Conservation (phyloP, 768 basidiomycete genomes). For the Leccinum uliginosum region DNA sequence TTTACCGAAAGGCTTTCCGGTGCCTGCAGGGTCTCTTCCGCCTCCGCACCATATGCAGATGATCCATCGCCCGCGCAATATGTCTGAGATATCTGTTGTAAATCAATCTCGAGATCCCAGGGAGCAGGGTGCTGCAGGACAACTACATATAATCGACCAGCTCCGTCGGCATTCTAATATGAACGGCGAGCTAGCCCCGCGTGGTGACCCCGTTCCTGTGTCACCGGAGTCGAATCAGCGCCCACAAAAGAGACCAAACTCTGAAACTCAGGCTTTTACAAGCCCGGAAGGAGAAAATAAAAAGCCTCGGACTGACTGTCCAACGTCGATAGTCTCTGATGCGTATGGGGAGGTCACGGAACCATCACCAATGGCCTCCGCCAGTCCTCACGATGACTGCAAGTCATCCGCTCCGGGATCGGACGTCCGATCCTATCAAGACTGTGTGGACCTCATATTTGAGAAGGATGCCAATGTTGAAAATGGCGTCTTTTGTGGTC, state of each 20-base stretch:
- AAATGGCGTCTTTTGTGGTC: conserved; percentile 36
- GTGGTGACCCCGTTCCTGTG: neutral
- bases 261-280: conserved; percentile 5
- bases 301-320: conserved; percentile 13
- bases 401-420: neutral
- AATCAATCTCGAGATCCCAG: conserved; percentile 1
- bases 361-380: neutral
- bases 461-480: conserved; percentile 29
- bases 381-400: neutral
- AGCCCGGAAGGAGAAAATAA: conserved; percentile 14
- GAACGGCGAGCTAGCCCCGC: neutral
- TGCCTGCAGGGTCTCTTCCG: conserved; percentile 8
- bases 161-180: neutral
- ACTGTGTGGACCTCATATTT: conserved; percentile 37
- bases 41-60: conserved; percentile 5
- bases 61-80: neutral
- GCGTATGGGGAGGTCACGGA: neutral
- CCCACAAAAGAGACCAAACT: conserved; percentile 16
- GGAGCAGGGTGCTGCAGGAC: conserved; percentile 3
- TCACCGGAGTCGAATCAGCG: neutral
- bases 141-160: neutral
- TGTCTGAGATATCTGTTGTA: conserved; percentile 1
- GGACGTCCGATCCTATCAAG: conserved; percentile 38
- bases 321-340: neutral
- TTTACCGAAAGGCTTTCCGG: conserved; percentile 7